phyloP scores from a whole-genome alignment of 2,329 filamentous ascomycete genomes.

The Teratosphaeriaceae sp. region DNA sequence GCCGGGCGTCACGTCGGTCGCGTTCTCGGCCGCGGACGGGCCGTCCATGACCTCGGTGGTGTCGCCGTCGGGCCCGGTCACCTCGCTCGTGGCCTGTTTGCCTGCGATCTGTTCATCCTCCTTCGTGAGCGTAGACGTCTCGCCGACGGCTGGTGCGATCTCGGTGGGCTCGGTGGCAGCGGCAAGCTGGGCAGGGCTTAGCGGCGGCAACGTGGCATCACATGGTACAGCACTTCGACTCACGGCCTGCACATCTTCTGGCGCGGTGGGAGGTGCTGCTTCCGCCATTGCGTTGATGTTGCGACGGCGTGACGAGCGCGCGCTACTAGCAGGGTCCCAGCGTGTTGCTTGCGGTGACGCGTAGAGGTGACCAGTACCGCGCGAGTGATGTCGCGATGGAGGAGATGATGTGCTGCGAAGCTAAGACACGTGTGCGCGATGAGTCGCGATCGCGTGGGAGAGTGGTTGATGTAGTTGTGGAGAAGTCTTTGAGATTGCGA shows the following conservation, averaged over 20 bases:
- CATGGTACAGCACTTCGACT: constrained; percentile 11
- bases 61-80: constrained; percentile 18
- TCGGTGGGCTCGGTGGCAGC: constrained; percentile 13
- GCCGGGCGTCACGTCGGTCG: constrained; percentile 18
- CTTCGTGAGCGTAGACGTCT: constrained; percentile 14
- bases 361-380: constrained; percentile 9
- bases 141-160: constrained; percentile 17
- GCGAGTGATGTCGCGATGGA: constrained; percentile 8
- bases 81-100: constrained; percentile 22
- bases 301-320: not conserved
- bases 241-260: constrained; percentile 24
- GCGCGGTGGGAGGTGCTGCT: constrained; percentile 19
- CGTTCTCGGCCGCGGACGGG: constrained; percentile 15
- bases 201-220: constrained; percentile 14
- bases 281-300: constrained; percentile 24
- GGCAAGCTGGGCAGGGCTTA: constrained; percentile 19
- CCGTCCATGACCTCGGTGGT: constrained; percentile 17
- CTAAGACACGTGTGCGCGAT: constrained; percentile 12
- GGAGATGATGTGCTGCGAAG: constrained; percentile 5
- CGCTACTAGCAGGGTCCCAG: no score
- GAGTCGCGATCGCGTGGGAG: constrained; percentile 13
- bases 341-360: constrained; percentile 14
- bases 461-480: constrained; percentile 19
- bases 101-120: constrained; percentile 22
- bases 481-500: constrained; percentile 6